A percentile compares a stretch with the other conserved stretches of the same genome.
phyloP scores from a whole-genome alignment of 2,329 filamentous ascomycete genomes.

The Aspergillus terreus region DNA sequence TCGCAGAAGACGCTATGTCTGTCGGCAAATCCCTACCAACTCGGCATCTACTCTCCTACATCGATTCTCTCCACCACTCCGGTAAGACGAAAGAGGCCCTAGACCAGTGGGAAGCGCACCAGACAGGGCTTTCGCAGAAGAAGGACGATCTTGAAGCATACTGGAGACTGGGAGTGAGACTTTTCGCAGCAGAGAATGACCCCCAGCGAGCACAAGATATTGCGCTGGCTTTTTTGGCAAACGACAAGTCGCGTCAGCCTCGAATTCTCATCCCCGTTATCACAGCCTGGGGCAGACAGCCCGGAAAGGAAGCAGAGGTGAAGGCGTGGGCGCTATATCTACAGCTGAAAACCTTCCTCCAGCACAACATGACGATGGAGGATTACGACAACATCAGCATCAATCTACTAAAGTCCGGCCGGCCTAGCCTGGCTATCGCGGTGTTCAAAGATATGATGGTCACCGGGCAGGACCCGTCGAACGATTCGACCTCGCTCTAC shows the following conservation, averaged over 20 bases:
- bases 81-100: conserved; percentile 60
- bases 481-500: conserved; percentile 46
- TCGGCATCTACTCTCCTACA: conserved; percentile 61
- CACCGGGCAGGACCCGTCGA: conserved; percentile 46
- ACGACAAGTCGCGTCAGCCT: conserved; percentile 41
- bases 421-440: conserved; percentile 64
- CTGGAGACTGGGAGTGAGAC: conserved; percentile 48
- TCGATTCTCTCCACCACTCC: conserved; percentile 64
- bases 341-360: conserved; percentile 59
- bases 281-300: conserved; percentile 57
- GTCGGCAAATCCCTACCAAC: conserved; percentile 54
- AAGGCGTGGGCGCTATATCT: conserved; percentile 67
- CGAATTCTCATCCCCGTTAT: conserved; percentile 62
- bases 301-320: conserved; percentile 47
- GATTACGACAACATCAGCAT: conserved; percentile 75
- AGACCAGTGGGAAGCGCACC: conserved; percentile 60
- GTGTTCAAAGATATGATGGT: conserved; percentile 91
- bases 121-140: conserved; percentile 49
- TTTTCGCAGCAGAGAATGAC: conserved; percentile 48
- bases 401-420: conserved; percentile 64
- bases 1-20: conserved; percentile 64
- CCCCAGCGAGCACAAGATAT: conserved; percentile 48
- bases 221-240: conserved; percentile 41
- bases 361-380: conserved; percentile 59
- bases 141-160: conserved; percentile 37